Evolutionary conservation across 306 rosid genomes (phyloP).

Genomic region (Canavalia gladiata): DNA sequence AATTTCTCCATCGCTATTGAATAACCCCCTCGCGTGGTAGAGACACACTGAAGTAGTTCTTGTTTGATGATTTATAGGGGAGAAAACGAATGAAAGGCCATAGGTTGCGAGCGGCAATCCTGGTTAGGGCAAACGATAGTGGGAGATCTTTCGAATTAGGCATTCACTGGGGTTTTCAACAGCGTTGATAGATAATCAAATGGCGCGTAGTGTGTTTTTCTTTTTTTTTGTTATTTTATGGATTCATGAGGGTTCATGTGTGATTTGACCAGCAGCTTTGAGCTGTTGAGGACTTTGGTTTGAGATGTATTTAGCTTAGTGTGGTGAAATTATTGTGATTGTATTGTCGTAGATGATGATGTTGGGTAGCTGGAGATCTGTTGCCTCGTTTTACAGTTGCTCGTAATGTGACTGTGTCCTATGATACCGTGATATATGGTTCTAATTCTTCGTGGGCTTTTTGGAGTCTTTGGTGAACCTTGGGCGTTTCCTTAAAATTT

Average conservation of each 20-base stretch:
- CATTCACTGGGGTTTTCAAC: slow-evolving; percentile 32
- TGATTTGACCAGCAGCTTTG: slow-evolving; percentile 30
- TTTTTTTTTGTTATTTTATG: background rate
- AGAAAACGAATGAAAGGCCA: background rate
- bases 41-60: slow-evolving; percentile 22
- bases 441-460: slow-evolving; percentile 16
- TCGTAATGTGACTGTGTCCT: background rate
- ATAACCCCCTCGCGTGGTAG: slow-evolving; percentile 5
- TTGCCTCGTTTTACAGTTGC: slow-evolving; percentile 13
- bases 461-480: slow-evolving; percentile 19
- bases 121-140: slow-evolving; percentile 41
- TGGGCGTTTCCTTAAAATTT: slow-evolving; percentile 2
- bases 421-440: background rate
- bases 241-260: slow-evolving; percentile 18
- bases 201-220: background rate
- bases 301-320: slow-evolving; percentile 39
- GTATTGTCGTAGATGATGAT: slow-evolving; percentile 30
- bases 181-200: slow-evolving; percentile 21
- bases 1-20: slow-evolving; percentile 6
- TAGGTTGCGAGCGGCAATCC: background rate
- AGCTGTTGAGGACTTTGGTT: slow-evolving; percentile 41
- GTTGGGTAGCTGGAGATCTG: slow-evolving; percentile 44
- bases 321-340: slow-evolving; percentile 28
- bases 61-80: slow-evolving; percentile 8
- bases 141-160: slow-evolving; percentile 43